Base-by-base conservation (phyloP, 495 filamentous ascomycete species). In the Hypoxylon perforatum region DNA sequence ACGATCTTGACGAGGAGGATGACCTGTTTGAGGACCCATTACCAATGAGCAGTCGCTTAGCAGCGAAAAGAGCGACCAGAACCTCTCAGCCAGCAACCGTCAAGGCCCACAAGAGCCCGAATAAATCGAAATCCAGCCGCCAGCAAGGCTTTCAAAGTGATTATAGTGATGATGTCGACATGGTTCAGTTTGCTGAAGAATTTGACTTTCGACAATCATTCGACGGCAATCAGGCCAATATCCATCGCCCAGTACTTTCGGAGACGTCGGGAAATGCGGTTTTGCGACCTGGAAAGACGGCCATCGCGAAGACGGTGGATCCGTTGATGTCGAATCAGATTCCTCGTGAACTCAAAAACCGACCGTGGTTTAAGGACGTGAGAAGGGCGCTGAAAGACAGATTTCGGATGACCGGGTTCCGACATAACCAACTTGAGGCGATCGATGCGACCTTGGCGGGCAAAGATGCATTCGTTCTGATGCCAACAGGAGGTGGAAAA, bases 401-500 rank as follows among this genome's bases (percentile, higher is more conserved):
- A 5, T 99, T 99, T 69, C 82, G 90, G 57, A 85, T 99, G 62
- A 85, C 84, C 17, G 92, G 91, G 0, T 98, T 98, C 72, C 86
- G 96, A 7, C 84, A 85, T n/a, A 93, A 97, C 69, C 95, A 99
- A 70, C 85, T 98, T 8, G 91, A 97, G 75, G 95, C 95, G 6
- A 95, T 99, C 75, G 97, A 98, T 76, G 90, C 94, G 7, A 97
- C 95, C 0, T 79, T 99, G 36, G 80, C 79, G 30, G 94, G 93
- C 0, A 89, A 94, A 66, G 93, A 98, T 76, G 88, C 89, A 0
- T 98, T 99, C 72, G 90, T 98, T 12, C 77, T 98, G 21, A 98
- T 99, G 95, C 96, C 95, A 23, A 99, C 95, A 2, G 95, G 96
- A 41, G 96, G 95, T 50, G 95, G 95, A 14, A 99, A 99, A 73